A percentile compares a stretch with the other conserved stretches of the same genome.
Evolutionary conservation across 306 rosid species (phyloP).

Genomic region (Vigna hirtella): DNA sequence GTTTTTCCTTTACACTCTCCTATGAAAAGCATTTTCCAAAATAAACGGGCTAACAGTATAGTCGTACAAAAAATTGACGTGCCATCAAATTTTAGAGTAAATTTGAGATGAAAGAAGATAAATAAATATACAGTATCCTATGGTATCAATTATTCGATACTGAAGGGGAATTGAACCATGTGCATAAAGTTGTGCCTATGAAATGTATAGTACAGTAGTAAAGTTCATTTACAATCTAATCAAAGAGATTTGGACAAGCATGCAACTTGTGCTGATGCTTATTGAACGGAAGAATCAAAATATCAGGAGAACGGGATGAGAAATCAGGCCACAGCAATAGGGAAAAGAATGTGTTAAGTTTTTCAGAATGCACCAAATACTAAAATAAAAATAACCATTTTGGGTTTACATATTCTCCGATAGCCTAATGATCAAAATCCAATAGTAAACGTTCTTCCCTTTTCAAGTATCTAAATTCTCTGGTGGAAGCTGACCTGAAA

Average conservation of each 20-base stretch:
- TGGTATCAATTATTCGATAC: background rate
- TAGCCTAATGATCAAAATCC: slow-evolving; percentile 48
- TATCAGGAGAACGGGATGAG: background rate
- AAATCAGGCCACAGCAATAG: slow-evolving; percentile 12
- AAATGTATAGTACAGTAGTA: slow-evolving; percentile 6
- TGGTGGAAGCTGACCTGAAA: slow-evolving; percentile 70
- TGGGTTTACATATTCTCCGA: slow-evolving; percentile 28
- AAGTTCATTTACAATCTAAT: slow-evolving; percentile 20
- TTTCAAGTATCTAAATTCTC: slow-evolving; percentile 64
- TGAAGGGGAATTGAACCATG: background rate
- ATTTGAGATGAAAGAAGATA: background rate
- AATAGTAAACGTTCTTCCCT: slow-evolving; percentile 48
- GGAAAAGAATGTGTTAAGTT: slow-evolving; percentile 38
- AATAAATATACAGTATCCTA: background rate
- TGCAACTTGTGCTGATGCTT: slow-evolving; percentile 37
- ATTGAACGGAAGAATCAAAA: slow-evolving; percentile 5
- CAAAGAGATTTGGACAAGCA: slow-evolving; percentile 30
- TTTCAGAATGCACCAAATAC: slow-evolving; percentile 36
- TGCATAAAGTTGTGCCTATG: background rate
- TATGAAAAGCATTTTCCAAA: background rate
- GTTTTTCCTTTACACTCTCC: background rate
- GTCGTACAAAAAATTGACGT: background rate
- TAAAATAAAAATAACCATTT: slow-evolving; percentile 15
- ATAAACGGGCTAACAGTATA: no score
- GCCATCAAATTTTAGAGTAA: background rate